Evolutionary conservation across 148 eudicot species (phyloP).

Genomic region (Diospyros lotus): DNA sequence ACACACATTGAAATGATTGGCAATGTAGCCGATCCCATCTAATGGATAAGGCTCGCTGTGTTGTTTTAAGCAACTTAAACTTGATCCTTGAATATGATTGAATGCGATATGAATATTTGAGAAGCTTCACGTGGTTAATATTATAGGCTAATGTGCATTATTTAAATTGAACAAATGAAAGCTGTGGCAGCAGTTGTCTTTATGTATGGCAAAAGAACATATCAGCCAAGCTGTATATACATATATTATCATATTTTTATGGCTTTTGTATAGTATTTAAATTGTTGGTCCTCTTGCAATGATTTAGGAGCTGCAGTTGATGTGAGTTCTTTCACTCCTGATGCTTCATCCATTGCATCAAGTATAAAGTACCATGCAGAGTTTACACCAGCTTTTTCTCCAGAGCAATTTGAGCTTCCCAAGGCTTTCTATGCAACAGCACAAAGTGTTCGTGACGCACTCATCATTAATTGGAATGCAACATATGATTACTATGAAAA

Average conservation of each 20-base stretch:
- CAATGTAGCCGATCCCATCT: too few species aligned
- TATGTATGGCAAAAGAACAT: too few species aligned
- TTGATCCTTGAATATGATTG: background rate
- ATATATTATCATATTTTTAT: background rate
- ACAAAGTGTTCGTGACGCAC: conserved; percentile 82
- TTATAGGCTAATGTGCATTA: background rate
- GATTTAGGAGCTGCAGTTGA: conserved; percentile 24
- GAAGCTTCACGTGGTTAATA: background rate
- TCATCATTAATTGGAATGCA: conserved; percentile 82
- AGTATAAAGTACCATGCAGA: conserved; percentile 85
- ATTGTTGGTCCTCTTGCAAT: background rate
- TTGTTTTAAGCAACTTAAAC: too few species aligned
- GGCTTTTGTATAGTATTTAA: conserved; percentile 3
- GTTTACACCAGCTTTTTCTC: conserved; percentile 78
- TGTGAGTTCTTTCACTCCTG: conserved; percentile 27
- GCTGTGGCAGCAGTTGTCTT: background rate
- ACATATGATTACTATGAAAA: conserved; percentile 73
- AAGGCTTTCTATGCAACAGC: conserved; percentile 94
- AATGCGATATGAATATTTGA: background rate
- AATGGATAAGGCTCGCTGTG: too few species aligned
- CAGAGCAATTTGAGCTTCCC: conserved; percentile 63
- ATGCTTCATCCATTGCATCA: conserved; percentile 52
- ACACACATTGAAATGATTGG: too few species aligned
- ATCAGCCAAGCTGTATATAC: background rate
- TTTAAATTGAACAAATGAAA: background rate